Evolutionary conservation across 2,329 filamentous ascomycete species (phyloP).

Genomic region (Aureobasidium sp.): DNA sequence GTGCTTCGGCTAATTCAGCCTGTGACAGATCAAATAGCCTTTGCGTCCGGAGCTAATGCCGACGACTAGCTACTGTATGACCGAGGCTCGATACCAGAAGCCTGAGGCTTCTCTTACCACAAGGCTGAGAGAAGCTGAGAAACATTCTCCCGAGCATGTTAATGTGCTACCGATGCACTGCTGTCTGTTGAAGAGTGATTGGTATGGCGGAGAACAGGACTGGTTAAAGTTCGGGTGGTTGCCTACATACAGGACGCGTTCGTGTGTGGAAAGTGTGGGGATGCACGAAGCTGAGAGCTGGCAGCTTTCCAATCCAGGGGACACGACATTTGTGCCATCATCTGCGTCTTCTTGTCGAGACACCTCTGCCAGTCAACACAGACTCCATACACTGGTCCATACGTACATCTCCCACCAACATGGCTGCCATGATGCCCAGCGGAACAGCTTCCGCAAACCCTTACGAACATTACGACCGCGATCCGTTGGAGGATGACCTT

Average conservation of each 20-base stretch:
- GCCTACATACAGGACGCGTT: neutral
- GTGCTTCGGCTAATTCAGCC: neutral
- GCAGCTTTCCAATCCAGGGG: slow-evolving; percentile 6
- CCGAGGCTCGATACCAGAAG: too few species aligned
- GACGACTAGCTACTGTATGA: neutral
- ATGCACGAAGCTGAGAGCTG: slow-evolving; percentile 12
- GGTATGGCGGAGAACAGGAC: too few species aligned
- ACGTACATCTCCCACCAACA: slow-evolving; percentile 18
- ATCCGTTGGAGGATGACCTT: slow-evolving; percentile 43
- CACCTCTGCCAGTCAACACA: neutral
- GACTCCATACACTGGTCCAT: too few species aligned
- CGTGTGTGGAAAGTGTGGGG: neutral
- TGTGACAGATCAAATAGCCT: neutral
- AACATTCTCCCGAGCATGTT: too few species aligned
- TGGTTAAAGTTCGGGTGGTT: neutral
- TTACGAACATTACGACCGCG: slow-evolving; percentile 39
- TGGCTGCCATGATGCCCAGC: slow-evolving; percentile 42
- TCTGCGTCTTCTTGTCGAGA: neutral
- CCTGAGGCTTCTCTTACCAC: too few species aligned
- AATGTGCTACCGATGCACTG: too few species aligned
- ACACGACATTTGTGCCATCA: neutral
- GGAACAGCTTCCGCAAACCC: slow-evolving; percentile 30
- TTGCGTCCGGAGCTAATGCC: neutral
- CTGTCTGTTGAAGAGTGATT: too few species aligned
- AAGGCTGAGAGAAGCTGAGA: too few species aligned